These are phyloP conservation scores for Arabidopsis suecica DNA, from an alignment of 345 rosid genomes.

Conservation along the genomic window DNA sequence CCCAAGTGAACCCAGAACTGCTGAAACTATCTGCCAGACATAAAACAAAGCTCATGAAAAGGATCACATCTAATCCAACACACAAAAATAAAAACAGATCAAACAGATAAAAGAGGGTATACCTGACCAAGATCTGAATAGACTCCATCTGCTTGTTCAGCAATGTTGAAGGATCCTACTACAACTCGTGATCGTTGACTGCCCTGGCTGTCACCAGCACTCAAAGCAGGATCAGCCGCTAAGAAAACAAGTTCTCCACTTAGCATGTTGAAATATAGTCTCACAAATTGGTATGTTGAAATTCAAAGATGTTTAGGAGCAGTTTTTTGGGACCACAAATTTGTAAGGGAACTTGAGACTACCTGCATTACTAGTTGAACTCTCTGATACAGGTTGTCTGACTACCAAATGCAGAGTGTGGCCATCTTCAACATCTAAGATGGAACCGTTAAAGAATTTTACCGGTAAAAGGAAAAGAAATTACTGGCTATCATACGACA, in stretches of 20 bases:
- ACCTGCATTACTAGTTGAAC: constrained; percentile 56
- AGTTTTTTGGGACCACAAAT: not conserved
- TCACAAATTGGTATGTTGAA: not conserved
- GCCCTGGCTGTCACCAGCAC: constrained; percentile 48
- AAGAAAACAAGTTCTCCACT: constrained; percentile 32
- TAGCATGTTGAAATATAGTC: constrained; percentile 17
- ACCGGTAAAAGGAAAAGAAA: not conserved
- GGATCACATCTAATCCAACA: constrained; percentile 5
- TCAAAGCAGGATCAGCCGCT: constrained; percentile 53
- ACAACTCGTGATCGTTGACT: constrained; percentile 54
- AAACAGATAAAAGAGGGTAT: constrained; percentile 13
- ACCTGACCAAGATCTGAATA: constrained; percentile 61
- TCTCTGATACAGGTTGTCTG: constrained; percentile 58
- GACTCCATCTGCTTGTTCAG: constrained; percentile 60
- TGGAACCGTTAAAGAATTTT: constrained; percentile 36
- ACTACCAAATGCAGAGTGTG: constrained; percentile 66
- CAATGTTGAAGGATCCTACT: constrained; percentile 61
- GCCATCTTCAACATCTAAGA: constrained; percentile 70
- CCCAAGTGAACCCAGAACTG: constrained; percentile 50
- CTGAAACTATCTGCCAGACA: constrained; percentile 46
- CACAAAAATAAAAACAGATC: not conserved
- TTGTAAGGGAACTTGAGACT: constrained; percentile 20
- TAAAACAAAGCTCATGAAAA: constrained; percentile 23
- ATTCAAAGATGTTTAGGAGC: not conserved
- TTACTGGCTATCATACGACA: not conserved